Evolutionary conservation across 108 stramenopile species (phyloP).

Genomic region (Cylindrotheca fusiformis): DNA sequence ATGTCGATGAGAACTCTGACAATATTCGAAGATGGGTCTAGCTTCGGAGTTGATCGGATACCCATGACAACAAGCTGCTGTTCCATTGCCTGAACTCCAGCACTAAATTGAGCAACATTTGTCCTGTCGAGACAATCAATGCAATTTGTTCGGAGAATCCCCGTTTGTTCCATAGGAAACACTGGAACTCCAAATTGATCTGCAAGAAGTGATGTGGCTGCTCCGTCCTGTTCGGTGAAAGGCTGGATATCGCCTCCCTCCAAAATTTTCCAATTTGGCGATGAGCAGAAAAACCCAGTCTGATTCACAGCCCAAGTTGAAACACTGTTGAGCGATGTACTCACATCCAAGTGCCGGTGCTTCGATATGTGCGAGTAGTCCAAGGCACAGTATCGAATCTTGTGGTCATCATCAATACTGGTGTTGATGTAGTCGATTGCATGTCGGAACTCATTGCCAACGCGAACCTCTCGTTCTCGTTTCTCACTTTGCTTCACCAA

Average conservation of each 20-base stretch:
- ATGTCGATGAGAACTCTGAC: slow-evolving; percentile 93
- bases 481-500: slow-evolving; percentile 95
- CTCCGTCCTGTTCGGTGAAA: slow-evolving; percentile 55
- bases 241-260: slow-evolving; percentile 70
- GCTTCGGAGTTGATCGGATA: slow-evolving; percentile 68
- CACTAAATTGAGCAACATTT: slow-evolving; percentile 96
- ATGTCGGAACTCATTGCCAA: slow-evolving; percentile 91
- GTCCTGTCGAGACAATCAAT: slow-evolving; percentile 98
- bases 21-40: slow-evolving; percentile 87
- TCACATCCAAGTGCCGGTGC: slow-evolving; percentile 83
- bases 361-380: slow-evolving; percentile 93
- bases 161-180: slow-evolving; percentile 93
- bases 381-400: slow-evolving; percentile 87
- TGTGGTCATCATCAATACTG: slow-evolving; percentile 80
- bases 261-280: slow-evolving; percentile 82
- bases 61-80: slow-evolving; percentile 94
- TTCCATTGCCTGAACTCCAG: slow-evolving; percentile 91
- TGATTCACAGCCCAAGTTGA: slow-evolving; percentile 92
- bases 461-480: slow-evolving; percentile 90
- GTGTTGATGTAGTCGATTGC: slow-evolving; percentile 94
- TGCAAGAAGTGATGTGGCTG: slow-evolving; percentile 37
- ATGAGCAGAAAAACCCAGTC: slow-evolving; percentile 94
- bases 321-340: slow-evolving; percentile 87
- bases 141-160: slow-evolving; percentile 97
- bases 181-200: slow-evolving; percentile 73